Evolutionary conservation across 148 eudicot genomes (phyloP).

Genomic region (Spergularia marina): DNA sequence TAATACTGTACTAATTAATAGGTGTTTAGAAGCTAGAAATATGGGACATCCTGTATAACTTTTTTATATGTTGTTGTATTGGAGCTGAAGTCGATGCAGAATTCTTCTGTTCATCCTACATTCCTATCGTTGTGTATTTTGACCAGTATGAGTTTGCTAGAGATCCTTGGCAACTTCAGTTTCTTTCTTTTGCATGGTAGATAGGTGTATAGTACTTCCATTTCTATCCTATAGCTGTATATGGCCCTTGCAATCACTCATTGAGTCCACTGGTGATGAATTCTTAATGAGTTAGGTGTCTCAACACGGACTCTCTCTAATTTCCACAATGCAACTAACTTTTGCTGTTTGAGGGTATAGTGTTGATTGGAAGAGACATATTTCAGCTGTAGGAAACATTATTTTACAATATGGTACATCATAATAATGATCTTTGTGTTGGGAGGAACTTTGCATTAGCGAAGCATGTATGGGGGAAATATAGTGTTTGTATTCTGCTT

Average conservation of each 20-base stretch:
- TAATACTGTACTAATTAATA: no score
- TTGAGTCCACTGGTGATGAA: background rate
- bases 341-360: background rate
- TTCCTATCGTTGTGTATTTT: background rate
- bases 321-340: background rate
- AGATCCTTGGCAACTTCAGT: background rate
- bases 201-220: background rate
- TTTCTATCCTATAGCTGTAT: background rate
- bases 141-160: background rate
- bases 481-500: no score
- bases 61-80: background rate
- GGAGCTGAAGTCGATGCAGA: background rate
- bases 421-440: no score
- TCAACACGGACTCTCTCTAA: background rate
- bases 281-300: background rate
- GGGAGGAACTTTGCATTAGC: no score
- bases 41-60: background rate
- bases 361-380: background rate
- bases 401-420: no score
- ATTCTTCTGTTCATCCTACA: background rate
- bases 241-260: background rate
- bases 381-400: no score
- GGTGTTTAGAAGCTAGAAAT: background rate
- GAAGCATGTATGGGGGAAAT: no score
- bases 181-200: background rate